Conservation (phyloP, 2,329 filamentous ascomycete species). For the Cercospora sojina region DNA sequence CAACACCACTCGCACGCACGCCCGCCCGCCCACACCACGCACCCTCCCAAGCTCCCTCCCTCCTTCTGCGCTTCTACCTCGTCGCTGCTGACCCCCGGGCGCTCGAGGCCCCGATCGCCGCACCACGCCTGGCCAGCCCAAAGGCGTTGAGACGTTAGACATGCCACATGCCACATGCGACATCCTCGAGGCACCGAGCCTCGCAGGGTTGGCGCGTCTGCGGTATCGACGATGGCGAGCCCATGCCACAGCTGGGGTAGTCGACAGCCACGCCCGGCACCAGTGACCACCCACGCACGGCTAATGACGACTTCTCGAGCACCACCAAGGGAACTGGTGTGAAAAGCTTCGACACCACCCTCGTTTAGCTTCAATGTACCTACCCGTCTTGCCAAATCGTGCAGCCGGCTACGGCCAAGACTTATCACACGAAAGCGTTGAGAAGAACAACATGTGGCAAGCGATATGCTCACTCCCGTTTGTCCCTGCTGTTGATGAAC, state of each 20-base stretch:
- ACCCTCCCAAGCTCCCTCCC: no score
- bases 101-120: neutral
- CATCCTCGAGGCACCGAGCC: conserved; percentile 9
- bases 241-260: conserved; percentile 23
- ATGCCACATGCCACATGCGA: conserved; percentile 22
- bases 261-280: conserved; percentile 17
- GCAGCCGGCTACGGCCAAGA: conserved; percentile 10
- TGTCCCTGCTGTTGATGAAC: neutral
- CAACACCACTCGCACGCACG: neutral
- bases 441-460: conserved; percentile 10
- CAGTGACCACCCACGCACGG: conserved; percentile 16
- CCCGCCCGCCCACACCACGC: neutral
- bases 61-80: neutral
- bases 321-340: conserved; percentile 17
- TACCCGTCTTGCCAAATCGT: conserved; percentile 21
- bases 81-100: neutral
- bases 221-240: conserved; percentile 28
- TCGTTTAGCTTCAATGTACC: conserved; percentile 12
- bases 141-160: conserved; percentile 26
- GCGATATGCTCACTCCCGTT: conserved; percentile 6
- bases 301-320: conserved; percentile 33
- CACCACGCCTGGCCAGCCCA: neutral
- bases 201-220: neutral
- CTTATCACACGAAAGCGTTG: conserved; percentile 13
- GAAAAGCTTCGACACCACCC: conserved; percentile 29